These are phyloP conservation scores for Ophiostoma tasmaniense DNA, from an alignment of 2,329 filamentous ascomycete species.

Conservation along the genomic window DNA sequence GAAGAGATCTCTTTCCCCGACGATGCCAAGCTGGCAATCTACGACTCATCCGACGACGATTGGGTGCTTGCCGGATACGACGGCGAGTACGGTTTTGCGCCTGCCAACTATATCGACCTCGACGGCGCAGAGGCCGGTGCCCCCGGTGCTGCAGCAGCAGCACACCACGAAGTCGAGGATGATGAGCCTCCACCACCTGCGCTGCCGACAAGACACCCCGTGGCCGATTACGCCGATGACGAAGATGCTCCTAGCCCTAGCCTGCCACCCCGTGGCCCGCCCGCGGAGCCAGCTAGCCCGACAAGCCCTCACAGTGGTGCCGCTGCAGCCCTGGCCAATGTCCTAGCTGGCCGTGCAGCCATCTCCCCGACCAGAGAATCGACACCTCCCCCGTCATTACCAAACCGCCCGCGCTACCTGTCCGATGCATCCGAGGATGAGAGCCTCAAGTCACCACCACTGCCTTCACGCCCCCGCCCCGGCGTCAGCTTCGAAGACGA, in stretches of 20 bases:
- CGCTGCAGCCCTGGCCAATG: slow-evolving; percentile 46
- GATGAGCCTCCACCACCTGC: slow-evolving; percentile 34
- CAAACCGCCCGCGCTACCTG: slow-evolving; percentile 47
- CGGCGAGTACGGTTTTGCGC: slow-evolving; percentile 86
- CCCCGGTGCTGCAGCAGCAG: slow-evolving; percentile 9
- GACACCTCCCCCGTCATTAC: slow-evolving; percentile 41
- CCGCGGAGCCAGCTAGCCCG: slow-evolving; percentile 28
- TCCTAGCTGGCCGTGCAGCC: slow-evolving; percentile 41
- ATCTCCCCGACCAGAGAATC: slow-evolving; percentile 20
- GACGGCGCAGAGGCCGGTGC: slow-evolving; percentile 34
- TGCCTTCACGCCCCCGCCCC: slow-evolving; percentile 56
- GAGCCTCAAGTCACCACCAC: slow-evolving; percentile 47
- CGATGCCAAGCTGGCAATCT: slow-evolving; percentile 73
- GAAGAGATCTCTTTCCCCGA: slow-evolving; percentile 95
- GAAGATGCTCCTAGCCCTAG: slow-evolving; percentile 33
- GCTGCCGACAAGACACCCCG: slow-evolving; percentile 35
- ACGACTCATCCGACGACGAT: slow-evolving; percentile 84
- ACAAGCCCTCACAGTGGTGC: slow-evolving; percentile 33
- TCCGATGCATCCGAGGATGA: slow-evolving; percentile 62
- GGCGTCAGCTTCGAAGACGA: slow-evolving; percentile 35
- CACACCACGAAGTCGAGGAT: slow-evolving; percentile 34
- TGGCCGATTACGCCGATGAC: slow-evolving; percentile 27
- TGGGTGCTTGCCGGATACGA: slow-evolving; percentile 88
- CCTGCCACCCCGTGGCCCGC: slow-evolving; percentile 30
- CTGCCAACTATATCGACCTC: slow-evolving; percentile 84